Percentiles rank a stretch among this genome's conserved stretches.
Conservation (phyloP, 805 yeast species). For the Peterozyma xylosa region DNA sequence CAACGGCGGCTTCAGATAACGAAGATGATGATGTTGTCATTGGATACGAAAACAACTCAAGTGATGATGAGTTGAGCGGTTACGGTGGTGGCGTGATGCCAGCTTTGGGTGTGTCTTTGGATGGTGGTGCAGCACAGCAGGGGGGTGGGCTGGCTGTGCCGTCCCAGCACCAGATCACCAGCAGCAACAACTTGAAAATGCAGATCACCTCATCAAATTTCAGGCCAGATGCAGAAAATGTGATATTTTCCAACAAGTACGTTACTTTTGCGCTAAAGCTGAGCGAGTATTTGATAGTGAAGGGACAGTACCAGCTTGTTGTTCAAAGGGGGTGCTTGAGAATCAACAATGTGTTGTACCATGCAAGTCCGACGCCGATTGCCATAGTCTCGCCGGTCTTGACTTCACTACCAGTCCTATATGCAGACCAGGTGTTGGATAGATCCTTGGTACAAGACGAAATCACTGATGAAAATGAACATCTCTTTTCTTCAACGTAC, state of each 20-base stretch:
- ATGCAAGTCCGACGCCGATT: constrained; percentile 18
- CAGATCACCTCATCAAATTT: constrained; percentile 27
- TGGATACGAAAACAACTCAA: constrained; percentile 1
- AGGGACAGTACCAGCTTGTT: constrained; percentile 37
- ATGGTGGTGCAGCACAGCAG: neutral
- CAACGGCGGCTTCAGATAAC: constrained; percentile 10
- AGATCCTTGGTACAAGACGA: constrained; percentile 20
- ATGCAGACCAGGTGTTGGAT: constrained; percentile 30
- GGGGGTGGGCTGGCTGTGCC: no score
- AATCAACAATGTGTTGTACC: constrained; percentile 31
- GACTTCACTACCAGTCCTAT: constrained; percentile 33
- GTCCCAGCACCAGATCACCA: neutral
- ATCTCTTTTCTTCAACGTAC: constrained; percentile 29
- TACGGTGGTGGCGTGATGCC: neutral
- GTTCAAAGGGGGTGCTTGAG: constrained; percentile 40
- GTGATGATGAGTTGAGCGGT: neutral
- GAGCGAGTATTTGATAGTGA: constrained; percentile 32
- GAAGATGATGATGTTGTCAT: constrained; percentile 7
- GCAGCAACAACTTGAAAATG: neutral
- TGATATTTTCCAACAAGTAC: constrained; percentile 22
- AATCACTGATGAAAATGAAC: constrained; percentile 25
- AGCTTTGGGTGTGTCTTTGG: neutral
- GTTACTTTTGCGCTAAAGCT: constrained; percentile 34
- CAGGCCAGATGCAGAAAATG: constrained; percentile 27
- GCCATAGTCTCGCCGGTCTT: constrained; percentile 27